Evolutionary conservation across 2,329 filamentous ascomycete genomes (phyloP).

Genomic region (Verticillium dahliae): DNA sequence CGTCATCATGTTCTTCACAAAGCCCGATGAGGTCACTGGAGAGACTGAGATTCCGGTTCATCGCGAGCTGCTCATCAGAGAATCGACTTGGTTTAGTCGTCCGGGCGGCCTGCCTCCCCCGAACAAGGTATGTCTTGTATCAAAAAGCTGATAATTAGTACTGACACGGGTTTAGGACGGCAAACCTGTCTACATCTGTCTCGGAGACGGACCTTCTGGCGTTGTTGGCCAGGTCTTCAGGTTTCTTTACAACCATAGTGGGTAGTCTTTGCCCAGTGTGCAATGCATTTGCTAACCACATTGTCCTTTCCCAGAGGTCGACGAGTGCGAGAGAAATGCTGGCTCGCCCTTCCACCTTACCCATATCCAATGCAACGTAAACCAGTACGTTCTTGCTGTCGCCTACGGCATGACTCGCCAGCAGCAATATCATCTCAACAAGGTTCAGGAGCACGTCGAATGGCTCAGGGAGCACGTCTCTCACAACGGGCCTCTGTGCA

Average conservation of each 20-base stretch:
- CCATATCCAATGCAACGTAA: slow-evolving; percentile 23
- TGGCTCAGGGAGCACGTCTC: slow-evolving; percentile 3
- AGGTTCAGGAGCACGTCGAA: background rate
- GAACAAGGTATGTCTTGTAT: slow-evolving; percentile 14
- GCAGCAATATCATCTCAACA: slow-evolving; percentile 2
- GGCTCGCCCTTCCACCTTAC: slow-evolving; percentile 16
- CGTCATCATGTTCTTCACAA: slow-evolving; percentile 1
- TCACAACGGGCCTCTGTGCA: background rate
- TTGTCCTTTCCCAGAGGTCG: background rate
- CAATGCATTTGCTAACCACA: background rate
- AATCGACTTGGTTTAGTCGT: slow-evolving; percentile 25
- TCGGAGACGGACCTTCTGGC: background rate
- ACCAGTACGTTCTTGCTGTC: slow-evolving; percentile 24
- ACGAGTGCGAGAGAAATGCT: slow-evolving; percentile 5
- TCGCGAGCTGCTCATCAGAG: slow-evolving; percentile 23
- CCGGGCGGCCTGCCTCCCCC: slow-evolving; percentile 21
- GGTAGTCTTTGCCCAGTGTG: slow-evolving; percentile 6
- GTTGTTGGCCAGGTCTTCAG: slow-evolving; percentile 16
- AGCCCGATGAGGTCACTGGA: background rate
- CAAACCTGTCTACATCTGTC: slow-evolving; percentile 9
- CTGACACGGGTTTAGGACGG: slow-evolving; percentile 17
- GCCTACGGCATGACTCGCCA: slow-evolving; percentile 20
- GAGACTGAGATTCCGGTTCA: slow-evolving; percentile 12
- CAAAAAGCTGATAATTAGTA: background rate
- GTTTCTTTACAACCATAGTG: slow-evolving; percentile 28